phyloP scores from a whole-genome alignment of 768 basidiomycete species.

The Terana coerulea region DNA sequence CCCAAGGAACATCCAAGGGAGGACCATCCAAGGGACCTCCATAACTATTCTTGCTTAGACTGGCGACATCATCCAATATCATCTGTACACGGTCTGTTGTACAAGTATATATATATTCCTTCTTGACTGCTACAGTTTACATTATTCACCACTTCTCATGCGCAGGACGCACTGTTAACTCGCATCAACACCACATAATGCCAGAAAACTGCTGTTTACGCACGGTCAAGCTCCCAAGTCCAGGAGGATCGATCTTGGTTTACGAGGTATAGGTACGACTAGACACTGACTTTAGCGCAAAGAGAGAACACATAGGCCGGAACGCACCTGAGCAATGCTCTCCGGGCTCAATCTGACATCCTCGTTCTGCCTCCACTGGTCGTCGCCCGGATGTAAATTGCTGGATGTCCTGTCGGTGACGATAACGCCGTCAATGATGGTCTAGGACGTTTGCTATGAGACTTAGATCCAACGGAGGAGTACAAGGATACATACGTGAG shows the following conservation, averaged over 20 bases:
- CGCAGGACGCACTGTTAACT: slow-evolving; percentile 42
- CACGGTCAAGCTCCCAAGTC: slow-evolving; percentile 81
- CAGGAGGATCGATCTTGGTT: slow-evolving; percentile 69
- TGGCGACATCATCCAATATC: background rate
- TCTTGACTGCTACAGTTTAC: background rate
- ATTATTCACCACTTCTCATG: slow-evolving; percentile 48
- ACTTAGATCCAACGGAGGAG: background rate
- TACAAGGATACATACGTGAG: slow-evolving; percentile 48
- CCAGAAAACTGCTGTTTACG: slow-evolving; percentile 33
- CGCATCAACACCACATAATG: background rate
- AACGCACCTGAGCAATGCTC: slow-evolving; percentile 62
- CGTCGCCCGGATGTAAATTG: slow-evolving; percentile 25
- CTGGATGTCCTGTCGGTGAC: slow-evolving; percentile 14
- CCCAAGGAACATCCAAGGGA: background rate
- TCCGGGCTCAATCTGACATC: slow-evolving; percentile 55
- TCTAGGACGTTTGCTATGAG: slow-evolving; percentile 35
- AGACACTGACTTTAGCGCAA: background rate
- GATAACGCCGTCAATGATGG: slow-evolving; percentile 60
- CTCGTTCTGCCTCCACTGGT: slow-evolving; percentile 40
- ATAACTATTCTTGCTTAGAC: background rate
- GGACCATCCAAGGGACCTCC: background rate
- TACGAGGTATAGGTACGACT: slow-evolving; percentile 66
- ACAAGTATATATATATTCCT: background rate
- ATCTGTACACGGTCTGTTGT: background rate
- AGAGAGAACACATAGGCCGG: background rate